Evolutionary conservation across 2,329 filamentous ascomycete species (phyloP).

Genomic region (Ophiocordyceps camponoti-rufipedis): DNA sequence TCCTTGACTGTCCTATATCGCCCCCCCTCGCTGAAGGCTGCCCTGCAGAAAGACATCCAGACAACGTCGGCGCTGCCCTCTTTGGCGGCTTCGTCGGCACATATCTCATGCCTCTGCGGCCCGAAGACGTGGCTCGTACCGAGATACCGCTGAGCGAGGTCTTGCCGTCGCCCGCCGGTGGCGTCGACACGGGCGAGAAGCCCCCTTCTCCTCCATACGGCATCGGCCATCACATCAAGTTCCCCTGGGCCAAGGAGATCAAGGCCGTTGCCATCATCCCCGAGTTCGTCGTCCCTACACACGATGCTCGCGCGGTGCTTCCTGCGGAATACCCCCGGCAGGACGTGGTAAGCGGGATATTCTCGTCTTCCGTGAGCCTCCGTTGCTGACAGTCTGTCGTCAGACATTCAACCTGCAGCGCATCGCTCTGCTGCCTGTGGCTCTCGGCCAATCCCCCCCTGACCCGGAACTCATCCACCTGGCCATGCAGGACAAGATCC

Average conservation of each 20-base stretch:
- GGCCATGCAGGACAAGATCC: conserved; percentile 96
- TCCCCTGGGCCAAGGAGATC: conserved; percentile 84
- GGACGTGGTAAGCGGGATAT: conserved; percentile 49
- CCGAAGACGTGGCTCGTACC: conserved; percentile 73
- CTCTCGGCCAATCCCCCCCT: conserved; percentile 74
- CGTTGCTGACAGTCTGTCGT: not conserved
- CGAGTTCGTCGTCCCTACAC: conserved; percentile 88
- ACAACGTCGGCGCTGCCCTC: conserved; percentile 86
- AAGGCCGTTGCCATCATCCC: conserved; percentile 95
- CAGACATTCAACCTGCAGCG: conserved; percentile 84
- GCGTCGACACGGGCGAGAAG: conserved; percentile 69
- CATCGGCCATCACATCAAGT: conserved; percentile 93
- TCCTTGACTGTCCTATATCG: too few relatives aligned
- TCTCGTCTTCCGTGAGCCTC: not conserved
- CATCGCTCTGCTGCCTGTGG: conserved; percentile 77
- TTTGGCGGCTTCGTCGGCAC: conserved; percentile 96
- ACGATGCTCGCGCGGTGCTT: conserved; percentile 71
- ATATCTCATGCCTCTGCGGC: conserved; percentile 80
- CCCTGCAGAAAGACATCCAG: conserved; percentile 57
- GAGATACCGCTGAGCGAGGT: conserved; percentile 94
- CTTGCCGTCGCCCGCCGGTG: conserved; percentile 74
- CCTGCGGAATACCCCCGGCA: conserved; percentile 61
- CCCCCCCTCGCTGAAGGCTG: not conserved
- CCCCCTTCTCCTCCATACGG: conserved; percentile 80
- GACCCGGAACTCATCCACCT: conserved; percentile 89